phyloP scores from a whole-genome alignment of 257 asterid species.

The Ophiorrhiza pumila region DNA sequence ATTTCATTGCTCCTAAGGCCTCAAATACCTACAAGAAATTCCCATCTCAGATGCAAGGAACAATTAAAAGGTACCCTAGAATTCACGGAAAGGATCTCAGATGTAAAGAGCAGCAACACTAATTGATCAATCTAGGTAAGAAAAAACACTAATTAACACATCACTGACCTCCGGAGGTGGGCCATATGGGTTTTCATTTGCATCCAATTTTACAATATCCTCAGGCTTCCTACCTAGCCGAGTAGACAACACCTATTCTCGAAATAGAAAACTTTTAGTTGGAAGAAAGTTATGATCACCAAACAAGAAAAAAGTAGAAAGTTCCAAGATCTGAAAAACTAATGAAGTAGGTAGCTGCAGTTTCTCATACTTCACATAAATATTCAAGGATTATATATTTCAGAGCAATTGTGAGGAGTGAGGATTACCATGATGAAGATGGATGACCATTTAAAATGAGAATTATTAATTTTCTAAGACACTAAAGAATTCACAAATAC shows the following conservation, averaged over 20 bases:
- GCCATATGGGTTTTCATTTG: constrained; percentile 96
- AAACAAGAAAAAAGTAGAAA: not conserved
- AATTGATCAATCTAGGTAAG: not conserved
- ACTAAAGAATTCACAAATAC: not conserved
- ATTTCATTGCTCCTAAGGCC: constrained; percentile 81
- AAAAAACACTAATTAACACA: constrained; percentile 10
- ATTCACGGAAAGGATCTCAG: not conserved
- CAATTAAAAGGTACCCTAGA: not conserved
- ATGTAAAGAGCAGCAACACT: not conserved
- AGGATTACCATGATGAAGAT: not conserved
- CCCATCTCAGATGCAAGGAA: constrained; percentile 11
- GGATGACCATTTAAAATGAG: no score
- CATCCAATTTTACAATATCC: constrained; percentile 88
- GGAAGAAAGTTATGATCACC: not conserved
- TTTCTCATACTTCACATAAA: not conserved
- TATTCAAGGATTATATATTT: not conserved
- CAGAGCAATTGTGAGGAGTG: not conserved
- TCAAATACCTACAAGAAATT: constrained; percentile 65
- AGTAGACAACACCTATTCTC: constrained; percentile 71
- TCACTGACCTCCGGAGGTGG: constrained; percentile 92
- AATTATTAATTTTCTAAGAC: not conserved
- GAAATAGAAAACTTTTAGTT: constrained; percentile 10
- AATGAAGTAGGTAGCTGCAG: not conserved
- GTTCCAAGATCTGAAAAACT: not conserved
- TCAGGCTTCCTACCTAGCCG: constrained; percentile 95